A percentile compares a stretch with the other conserved stretches of the same genome.
These are phyloP conservation scores for Xylariaceae sp. DNA, from an alignment of 2,329 filamentous ascomycete genomes.

Conservation along the genomic window DNA sequence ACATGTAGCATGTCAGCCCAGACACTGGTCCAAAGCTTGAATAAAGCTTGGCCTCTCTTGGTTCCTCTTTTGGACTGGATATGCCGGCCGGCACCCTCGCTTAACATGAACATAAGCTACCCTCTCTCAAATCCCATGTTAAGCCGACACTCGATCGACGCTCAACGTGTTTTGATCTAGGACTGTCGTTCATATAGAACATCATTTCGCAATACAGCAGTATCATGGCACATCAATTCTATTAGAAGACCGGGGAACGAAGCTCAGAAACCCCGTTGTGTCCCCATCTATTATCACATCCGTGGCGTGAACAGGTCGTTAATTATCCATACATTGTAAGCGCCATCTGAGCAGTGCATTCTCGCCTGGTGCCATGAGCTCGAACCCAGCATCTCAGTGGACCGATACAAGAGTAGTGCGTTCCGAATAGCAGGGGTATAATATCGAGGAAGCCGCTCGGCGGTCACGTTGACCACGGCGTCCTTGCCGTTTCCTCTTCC, in stretches of 20 bases:
- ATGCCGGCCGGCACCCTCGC: no score
- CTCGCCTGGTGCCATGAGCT: conserved; percentile 4
- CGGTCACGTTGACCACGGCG: conserved; percentile 4
- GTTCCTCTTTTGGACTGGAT: background rate
- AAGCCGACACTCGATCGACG: no score
- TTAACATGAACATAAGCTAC: no score
- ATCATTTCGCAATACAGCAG: no score
- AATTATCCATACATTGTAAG: background rate
- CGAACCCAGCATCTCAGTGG: conserved; percentile 1
- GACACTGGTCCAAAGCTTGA: background rate
- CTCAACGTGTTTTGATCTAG: no score
- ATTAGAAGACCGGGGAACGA: no score
- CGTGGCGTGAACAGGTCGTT: background rate
- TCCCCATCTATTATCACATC: no score
- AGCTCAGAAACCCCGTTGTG: no score
- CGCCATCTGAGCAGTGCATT: conserved; percentile 4
- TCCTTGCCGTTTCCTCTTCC: conserved; percentile 10
- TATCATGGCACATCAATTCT: no score
- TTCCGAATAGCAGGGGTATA: conserved; percentile 14
- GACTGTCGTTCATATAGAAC: no score
- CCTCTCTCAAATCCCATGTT: no score
- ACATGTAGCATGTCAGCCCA: no score
- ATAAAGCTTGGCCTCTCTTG: background rate
- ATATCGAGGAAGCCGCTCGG: conserved; percentile 12
- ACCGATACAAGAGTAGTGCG: conserved; percentile 2